Evolutionary conservation across 176 grass and related monocot genomes (phyloP), one percentile per base, ranked within the genome.

Genomic region (Eragrostis nindensis): DNA sequence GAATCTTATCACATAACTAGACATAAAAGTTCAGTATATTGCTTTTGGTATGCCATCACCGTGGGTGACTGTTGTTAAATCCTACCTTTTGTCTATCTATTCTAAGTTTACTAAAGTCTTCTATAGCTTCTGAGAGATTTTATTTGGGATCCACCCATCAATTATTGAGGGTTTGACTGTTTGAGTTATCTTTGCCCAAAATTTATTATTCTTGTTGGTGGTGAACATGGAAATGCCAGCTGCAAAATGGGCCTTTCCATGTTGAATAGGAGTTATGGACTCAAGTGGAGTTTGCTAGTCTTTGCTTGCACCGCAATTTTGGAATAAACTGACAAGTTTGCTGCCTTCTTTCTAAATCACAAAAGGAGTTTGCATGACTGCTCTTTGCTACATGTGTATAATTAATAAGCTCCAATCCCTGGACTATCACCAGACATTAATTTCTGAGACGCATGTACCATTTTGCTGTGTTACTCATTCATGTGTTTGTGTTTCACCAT

Each of bases 1-100:
- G 41, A 56, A 82, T 48, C 42, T 75, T 19, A 38, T 80, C 53
- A 60, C 5, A 47, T 81, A 38, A 71, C 15, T 40, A 32, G 21
- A 24, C 0, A 6, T 55, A n/a, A 43, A 73, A 85, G 17, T 19
- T 83, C 26, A 46, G 2, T 53, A 14, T 38, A 9, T 3, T 70
- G 22, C 54, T 17, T 79, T 80, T 54, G 36, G n/a, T 15, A 7
- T 70, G n/a, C n/a, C n/a, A n/a, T n/a, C n/a, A 27, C 49, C 18
- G 38, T 21, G 14, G 49, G 27, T 40, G 5, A 54, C 73, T 21
- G 24, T n/a, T 50, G 7, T 52, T 56, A 80, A 36, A 24, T 39
- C 26, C 10, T 18, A 21, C 11, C 47, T 75, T 30, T 61, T 70
- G 30, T 52, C 44, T 63, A 52, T 13, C 30, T 24, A 25, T 50